Base-by-base conservation (phyloP, 1,139 yeast genomes). In the Diutina rugosa region DNA sequence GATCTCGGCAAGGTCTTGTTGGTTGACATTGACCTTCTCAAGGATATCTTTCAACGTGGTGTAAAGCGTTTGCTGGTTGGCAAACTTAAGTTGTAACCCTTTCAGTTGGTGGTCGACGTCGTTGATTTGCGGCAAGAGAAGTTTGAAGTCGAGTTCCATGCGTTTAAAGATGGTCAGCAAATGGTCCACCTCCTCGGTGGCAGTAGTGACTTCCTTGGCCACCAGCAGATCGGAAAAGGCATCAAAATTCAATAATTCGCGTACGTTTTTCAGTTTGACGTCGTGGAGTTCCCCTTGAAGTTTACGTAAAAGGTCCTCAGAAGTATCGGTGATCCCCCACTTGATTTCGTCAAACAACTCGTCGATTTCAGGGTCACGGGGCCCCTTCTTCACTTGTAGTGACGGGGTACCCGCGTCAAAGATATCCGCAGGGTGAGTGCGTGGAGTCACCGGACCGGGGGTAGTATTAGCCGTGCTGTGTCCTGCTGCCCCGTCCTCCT, bases 1-100 rank as follows among this genome's bases (percentile, higher is more conserved):
- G 47, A 90, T 71, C 21, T 72, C 69, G 8, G 69, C 67, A 58
- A 89, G 70, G 45, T 85, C 84, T 0, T 72, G 72, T 16, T 79
- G 78, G 59, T 84, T 82, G 51, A 90, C 74, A 57, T 85, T 80
- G 7, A 89, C 87, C 29, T 90, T 86, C 56, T 80, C 79, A 59
- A 90, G 70, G 55, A 90, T 76, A n/a, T 78, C 79, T 57, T 81
- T 79, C 58, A 90, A 76, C 58, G 88, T 93, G 56, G 79, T 80
- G 76, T 84, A 85, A 49, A 91, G 73, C 26, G 78, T 69, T 63
- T 88, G 88, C 67, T 88, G 89, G 68, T 91, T 91, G 47, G 89
- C 84, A 5, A 93, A 82, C 63, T 85, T 86, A 3, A 90, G 87
- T 69, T 91, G 97, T 44, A 90, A 71, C 56, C 97, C 97, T 63